phyloP scores from a whole-genome alignment of 1,284 basidiomycete genomes.

The Heterobasidion occidentale region DNA sequence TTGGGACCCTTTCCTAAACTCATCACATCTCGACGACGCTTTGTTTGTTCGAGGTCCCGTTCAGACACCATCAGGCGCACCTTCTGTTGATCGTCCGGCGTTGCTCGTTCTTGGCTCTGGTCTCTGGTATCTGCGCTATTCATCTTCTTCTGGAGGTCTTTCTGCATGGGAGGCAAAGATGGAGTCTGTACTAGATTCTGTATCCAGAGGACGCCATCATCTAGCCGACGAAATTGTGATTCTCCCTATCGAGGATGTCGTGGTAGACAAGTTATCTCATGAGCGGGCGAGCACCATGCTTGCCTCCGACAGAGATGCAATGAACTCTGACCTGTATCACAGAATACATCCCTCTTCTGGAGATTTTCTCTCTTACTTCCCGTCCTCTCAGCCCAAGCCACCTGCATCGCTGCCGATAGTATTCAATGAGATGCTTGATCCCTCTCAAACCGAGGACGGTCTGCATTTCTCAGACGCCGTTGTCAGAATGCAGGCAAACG shows the following conservation, averaged over 20 bases:
- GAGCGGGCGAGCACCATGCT: slow-evolving; percentile 64
- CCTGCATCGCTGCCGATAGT: slow-evolving; percentile 62
- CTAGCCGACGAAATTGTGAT: slow-evolving; percentile 69
- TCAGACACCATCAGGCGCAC: background rate
- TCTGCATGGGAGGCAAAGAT: slow-evolving; percentile 71
- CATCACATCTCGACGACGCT: slow-evolving; percentile 38
- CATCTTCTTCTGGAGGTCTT: slow-evolving; percentile 61
- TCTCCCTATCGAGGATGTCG: slow-evolving; percentile 67
- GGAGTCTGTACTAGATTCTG: slow-evolving; percentile 48
- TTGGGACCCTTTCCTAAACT: slow-evolving; percentile 81
- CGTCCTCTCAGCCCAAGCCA: slow-evolving; percentile 15
- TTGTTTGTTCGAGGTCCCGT: slow-evolving; percentile 16
- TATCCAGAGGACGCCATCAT: slow-evolving; percentile 28
- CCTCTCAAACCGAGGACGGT: slow-evolving; percentile 73
- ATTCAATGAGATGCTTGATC: slow-evolving; percentile 73
- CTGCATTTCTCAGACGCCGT: slow-evolving; percentile 70
- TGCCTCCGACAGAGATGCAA: slow-evolving; percentile 73
- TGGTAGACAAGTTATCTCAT: slow-evolving; percentile 49
- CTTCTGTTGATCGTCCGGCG: slow-evolving; percentile 30
- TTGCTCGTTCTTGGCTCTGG: slow-evolving; percentile 80
- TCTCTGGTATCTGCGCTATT: slow-evolving; percentile 80
- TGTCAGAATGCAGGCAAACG: slow-evolving; percentile 64
- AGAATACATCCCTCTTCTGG: slow-evolving; percentile 40
- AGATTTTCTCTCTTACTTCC: slow-evolving; percentile 19
- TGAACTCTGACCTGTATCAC: slow-evolving; percentile 79